These are phyloP conservation scores for Pseudozyma sp. DNA, from an alignment of 1,284 basidiomycete species.

Conservation along the genomic window DNA sequence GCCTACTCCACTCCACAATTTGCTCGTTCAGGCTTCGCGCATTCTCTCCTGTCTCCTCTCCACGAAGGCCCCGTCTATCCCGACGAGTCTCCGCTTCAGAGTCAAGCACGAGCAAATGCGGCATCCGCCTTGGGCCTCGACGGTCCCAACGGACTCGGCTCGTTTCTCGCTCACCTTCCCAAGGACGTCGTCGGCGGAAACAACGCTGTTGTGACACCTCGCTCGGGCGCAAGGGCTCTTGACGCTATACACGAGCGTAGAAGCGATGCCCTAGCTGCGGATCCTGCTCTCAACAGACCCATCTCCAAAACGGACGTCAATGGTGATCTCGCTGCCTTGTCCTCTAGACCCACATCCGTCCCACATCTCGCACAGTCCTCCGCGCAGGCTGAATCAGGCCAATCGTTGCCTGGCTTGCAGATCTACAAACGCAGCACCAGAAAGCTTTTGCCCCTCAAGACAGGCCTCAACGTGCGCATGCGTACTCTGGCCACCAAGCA, in stretches of 20 bases:
- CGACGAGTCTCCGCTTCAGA: slow-evolving; percentile 45
- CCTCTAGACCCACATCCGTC: background rate
- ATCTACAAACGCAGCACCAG: slow-evolving; percentile 49
- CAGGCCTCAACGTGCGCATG: slow-evolving; percentile 52
- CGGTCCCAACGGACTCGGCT: slow-evolving; percentile 42
- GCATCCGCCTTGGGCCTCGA: slow-evolving; percentile 42
- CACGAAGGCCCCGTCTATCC: slow-evolving; percentile 52
- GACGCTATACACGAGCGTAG: slow-evolving; percentile 24
- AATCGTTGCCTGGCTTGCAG: slow-evolving; percentile 9
- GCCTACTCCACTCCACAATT: background rate
- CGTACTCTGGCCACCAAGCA: slow-evolving; percentile 42
- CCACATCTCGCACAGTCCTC: background rate
- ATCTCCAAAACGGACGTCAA: slow-evolving; percentile 22
- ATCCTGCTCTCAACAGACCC: slow-evolving; percentile 5
- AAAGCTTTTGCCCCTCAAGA: slow-evolving; percentile 31
- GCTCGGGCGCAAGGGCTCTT: slow-evolving; percentile 31
- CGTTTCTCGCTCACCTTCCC: slow-evolving; percentile 34
- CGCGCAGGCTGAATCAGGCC: background rate
- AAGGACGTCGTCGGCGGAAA: slow-evolving; percentile 39
- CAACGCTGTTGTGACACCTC: slow-evolving; percentile 47
- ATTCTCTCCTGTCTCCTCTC: slow-evolving; percentile 43
- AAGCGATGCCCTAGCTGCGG: slow-evolving; percentile 11
- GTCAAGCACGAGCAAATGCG: slow-evolving; percentile 29
- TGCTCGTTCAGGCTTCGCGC: slow-evolving; percentile 34
- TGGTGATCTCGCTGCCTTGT: slow-evolving; percentile 33